Percentiles rank a stretch among this genome's conserved stretches.
These are phyloP conservation scores for Tulasnella sp. DNA, from an alignment of 768 basidiomycete genomes.

Conservation along the genomic window DNA sequence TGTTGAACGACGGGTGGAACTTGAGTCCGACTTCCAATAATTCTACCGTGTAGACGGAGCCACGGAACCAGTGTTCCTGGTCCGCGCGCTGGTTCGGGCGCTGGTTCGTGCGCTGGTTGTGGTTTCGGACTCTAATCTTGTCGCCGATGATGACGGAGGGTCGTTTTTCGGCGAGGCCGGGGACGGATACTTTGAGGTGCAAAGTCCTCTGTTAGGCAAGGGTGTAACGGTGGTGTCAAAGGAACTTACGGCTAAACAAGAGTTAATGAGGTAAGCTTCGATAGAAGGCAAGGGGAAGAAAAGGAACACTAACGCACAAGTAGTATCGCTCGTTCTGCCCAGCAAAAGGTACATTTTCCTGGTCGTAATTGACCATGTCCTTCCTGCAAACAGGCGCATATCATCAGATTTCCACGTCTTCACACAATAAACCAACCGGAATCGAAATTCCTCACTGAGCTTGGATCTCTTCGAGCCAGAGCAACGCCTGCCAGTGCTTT, in stretches of 20 bases:
- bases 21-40: constrained; percentile 39
- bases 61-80: constrained; percentile 32
- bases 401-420: not conserved
- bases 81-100: constrained; percentile 18
- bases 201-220: too few species aligned
- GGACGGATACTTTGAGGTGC: constrained; percentile 37
- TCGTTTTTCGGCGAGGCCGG: constrained; percentile 50
- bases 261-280: not conserved
- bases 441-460: not conserved
- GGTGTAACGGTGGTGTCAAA: not conserved
- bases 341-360: not conserved
- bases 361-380: constrained; percentile 3
- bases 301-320: not conserved
- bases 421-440: not conserved
- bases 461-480: constrained; percentile 42
- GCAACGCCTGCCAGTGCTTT: constrained; percentile 38
- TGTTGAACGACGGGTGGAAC: constrained; percentile 40
- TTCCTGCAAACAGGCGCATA: not conserved
- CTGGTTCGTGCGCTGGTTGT: constrained; percentile 24
- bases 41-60: constrained; percentile 44
- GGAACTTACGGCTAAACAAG: not conserved
- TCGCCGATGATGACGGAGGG: constrained; percentile 52
- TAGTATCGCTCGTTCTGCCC: not conserved
- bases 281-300: too few species aligned
- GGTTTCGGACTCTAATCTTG: constrained; percentile 33